Evolutionary conservation across 805 yeast species (phyloP).

Genomic region (Candida sphagnicola): DNA sequence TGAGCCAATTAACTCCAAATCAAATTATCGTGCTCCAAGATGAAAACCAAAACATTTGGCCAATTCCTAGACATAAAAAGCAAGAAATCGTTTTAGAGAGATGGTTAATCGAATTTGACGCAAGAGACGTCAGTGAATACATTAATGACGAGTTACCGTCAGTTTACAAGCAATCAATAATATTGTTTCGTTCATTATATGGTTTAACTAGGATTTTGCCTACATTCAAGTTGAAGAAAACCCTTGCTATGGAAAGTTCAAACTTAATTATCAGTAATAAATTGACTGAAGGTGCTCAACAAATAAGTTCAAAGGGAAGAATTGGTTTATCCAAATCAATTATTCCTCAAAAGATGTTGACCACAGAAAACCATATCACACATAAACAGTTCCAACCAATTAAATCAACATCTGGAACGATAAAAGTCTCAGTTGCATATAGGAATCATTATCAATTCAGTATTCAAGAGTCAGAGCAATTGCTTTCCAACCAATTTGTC

Average conservation of each 20-base stretch:
- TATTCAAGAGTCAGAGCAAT: slow-evolving; percentile 62
- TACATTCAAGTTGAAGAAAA: slow-evolving; percentile 52
- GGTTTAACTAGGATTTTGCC: slow-evolving; percentile 70
- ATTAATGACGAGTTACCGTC: slow-evolving; percentile 54
- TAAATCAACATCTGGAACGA: slow-evolving; percentile 68
- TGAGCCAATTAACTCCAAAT: slow-evolving; percentile 50
- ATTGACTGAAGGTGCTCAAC: slow-evolving; percentile 70
- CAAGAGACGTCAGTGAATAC: slow-evolving; percentile 29
- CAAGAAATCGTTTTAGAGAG: slow-evolving; percentile 90
- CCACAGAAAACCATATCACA: slow-evolving; percentile 46
- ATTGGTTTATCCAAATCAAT: slow-evolving; percentile 76
- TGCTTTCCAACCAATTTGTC: slow-evolving; percentile 55
- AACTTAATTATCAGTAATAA: slow-evolving; percentile 52
- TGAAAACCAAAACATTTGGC: slow-evolving; percentile 48
- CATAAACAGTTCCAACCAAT: slow-evolving; percentile 68
- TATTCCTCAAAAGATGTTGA: slow-evolving; percentile 38
- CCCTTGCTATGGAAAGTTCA: slow-evolving; percentile 14
- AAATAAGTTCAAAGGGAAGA: slow-evolving; percentile 78
- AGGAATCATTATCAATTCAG: slow-evolving; percentile 67
- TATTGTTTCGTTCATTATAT: slow-evolving; percentile 70
- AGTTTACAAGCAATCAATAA: slow-evolving; percentile 69
- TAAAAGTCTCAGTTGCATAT: slow-evolving; percentile 75
- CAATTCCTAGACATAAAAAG: slow-evolving; percentile 52
- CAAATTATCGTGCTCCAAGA: slow-evolving; percentile 61
- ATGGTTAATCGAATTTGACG: slow-evolving; percentile 84